Conservation (phyloP, 148 eudicot genomes). For the Vaccinium vitisidaea region DNA sequence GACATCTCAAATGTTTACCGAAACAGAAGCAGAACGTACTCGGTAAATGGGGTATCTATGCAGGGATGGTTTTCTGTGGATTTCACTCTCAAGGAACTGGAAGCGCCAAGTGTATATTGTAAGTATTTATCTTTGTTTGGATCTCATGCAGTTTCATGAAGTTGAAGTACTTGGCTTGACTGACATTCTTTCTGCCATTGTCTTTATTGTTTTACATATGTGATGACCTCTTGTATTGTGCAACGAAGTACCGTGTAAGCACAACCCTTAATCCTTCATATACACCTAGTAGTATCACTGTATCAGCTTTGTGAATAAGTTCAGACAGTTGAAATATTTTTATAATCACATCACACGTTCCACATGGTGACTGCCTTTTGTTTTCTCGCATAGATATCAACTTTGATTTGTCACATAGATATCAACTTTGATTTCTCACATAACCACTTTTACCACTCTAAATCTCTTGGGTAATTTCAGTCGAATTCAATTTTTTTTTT, state of each 20-base stretch:
- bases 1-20: background rate
- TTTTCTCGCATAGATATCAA: background rate
- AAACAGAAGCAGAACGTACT: conserved; percentile 32
- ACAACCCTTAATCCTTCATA: background rate
- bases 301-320: background rate
- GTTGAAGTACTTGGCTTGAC: background rate
- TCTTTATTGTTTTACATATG: background rate
- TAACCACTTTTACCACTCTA: background rate
- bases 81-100: conserved; percentile 51
- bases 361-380: background rate
- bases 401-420: background rate
- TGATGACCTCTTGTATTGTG: background rate
- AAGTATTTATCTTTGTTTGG: conserved; percentile 32
- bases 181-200: background rate
- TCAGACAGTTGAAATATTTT: background rate
- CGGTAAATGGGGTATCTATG: conserved; percentile 52
- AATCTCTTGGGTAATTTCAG: background rate
- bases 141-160: background rate
- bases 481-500: too few species aligned
- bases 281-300: background rate
- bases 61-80: conserved; percentile 65
- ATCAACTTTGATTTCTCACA: too few species aligned
- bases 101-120: conserved; percentile 30
- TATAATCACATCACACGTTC: background rate
- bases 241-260: background rate